Conservation (phyloP, 495 filamentous ascomycete species). For the Neurospora africana region DNA sequence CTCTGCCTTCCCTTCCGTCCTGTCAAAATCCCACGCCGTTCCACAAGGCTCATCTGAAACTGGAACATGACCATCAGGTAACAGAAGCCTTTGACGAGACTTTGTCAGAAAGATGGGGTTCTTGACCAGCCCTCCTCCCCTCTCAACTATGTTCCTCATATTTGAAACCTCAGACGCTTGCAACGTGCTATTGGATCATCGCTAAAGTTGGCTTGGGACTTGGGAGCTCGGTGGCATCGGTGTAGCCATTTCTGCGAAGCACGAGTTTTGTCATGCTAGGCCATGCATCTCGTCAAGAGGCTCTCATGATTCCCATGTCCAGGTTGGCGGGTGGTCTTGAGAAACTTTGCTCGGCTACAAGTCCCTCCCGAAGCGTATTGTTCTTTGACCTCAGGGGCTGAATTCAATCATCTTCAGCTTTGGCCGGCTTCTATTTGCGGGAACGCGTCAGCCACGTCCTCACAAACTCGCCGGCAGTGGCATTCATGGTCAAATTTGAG, state of each 20-base stretch:
- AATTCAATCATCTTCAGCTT: neutral
- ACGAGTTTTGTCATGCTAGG: neutral
- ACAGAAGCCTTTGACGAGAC: neutral
- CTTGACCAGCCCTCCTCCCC: neutral
- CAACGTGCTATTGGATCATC: neutral
- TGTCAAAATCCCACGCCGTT: constrained; percentile 16
- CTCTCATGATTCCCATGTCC: neutral
- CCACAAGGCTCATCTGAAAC: constrained; percentile 10
- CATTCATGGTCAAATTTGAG: neutral
- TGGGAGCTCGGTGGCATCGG: neutral
- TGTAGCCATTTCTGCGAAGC: neutral
- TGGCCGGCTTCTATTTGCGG: neutral
- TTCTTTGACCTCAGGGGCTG: neutral
- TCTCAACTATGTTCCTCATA: neutral
- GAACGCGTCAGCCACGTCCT: neutral
- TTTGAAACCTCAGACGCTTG: neutral
- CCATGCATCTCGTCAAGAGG: neutral
- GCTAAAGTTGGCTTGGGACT: neutral
- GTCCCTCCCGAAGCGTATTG: neutral
- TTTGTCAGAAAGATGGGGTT: neutral
- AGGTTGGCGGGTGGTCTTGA: neutral
- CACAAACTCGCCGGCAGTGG: neutral
- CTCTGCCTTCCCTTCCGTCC: constrained; percentile 11
- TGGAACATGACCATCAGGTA: neutral
- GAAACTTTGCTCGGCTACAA: neutral